Percentiles rank a stretch among this genome's conserved stretches.
Conservation (phyloP, 768 basidiomycete genomes). For the Naganishia vaughanmartiniae region DNA sequence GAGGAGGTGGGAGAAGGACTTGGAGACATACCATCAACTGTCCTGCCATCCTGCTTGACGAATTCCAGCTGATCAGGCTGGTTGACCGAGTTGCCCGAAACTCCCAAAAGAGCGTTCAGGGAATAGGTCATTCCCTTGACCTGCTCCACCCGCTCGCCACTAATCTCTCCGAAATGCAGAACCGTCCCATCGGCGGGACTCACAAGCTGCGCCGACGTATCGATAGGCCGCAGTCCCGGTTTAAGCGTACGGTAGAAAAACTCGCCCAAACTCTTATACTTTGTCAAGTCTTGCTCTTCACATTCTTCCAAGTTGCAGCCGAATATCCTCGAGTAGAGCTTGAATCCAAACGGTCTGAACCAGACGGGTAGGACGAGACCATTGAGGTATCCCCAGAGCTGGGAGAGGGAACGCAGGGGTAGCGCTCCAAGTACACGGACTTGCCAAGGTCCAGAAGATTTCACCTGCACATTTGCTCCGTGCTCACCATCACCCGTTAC, state of each 20-base stretch:
- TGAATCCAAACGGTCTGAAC: constrained; percentile 87
- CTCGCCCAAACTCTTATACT: constrained; percentile 82
- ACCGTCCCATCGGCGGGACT: constrained; percentile 92
- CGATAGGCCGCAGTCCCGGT: constrained; percentile 73
- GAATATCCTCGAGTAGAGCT: constrained; percentile 79
- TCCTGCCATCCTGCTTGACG: constrained; percentile 55
- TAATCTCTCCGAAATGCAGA: constrained; percentile 84
- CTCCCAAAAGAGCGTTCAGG: constrained; percentile 83
- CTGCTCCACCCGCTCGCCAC: constrained; percentile 78
- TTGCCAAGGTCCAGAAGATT: constrained; percentile 32
- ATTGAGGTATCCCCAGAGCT: constrained; percentile 94
- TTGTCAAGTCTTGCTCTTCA: constrained; percentile 69
- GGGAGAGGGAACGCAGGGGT: constrained; percentile 90
- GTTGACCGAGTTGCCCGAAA: constrained; percentile 37
- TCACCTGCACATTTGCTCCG: constrained; percentile 42
- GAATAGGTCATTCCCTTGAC: constrained; percentile 98
- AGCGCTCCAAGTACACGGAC: constrained; percentile 96
- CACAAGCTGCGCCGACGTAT: constrained; percentile 68
- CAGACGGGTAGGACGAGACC: constrained; percentile 88
- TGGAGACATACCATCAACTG: constrained; percentile 39
- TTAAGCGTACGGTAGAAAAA: constrained; percentile 92
- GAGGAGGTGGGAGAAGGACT: neutral
- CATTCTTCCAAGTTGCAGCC: constrained; percentile 92
- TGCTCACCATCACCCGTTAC: constrained; percentile 43
- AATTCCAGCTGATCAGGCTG: constrained; percentile 51